Evolutionary conservation across 2,329 filamentous ascomycete genomes (phyloP).

Genomic region (Escovopsis weberi): DNA sequence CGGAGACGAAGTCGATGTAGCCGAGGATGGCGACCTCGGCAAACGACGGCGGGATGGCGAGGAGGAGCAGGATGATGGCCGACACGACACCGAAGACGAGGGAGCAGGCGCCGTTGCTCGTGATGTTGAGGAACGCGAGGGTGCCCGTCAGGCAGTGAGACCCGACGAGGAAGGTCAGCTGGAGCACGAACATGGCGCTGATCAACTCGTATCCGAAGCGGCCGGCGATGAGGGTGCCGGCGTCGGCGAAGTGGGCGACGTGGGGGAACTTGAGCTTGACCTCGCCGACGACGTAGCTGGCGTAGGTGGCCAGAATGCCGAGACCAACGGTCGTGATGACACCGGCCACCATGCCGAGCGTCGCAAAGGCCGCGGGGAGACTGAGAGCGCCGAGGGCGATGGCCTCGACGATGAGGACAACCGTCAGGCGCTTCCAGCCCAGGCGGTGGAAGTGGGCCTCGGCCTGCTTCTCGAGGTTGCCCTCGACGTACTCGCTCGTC

Average conservation of each 20-base stretch:
- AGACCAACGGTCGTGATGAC: constrained; percentile 27
- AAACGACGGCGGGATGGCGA: constrained; percentile 34
- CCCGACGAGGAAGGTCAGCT: constrained; percentile 54
- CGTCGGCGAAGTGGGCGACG: constrained; percentile 53
- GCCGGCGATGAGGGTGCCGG: constrained; percentile 47
- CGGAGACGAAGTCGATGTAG: constrained; percentile 45
- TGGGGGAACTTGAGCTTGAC: constrained; percentile 37
- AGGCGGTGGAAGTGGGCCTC: constrained; percentile 35
- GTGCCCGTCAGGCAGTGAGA: constrained; percentile 59
- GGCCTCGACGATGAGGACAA: constrained; percentile 42
- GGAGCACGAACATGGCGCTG: constrained; percentile 44
- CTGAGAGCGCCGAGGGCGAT: constrained; percentile 39
- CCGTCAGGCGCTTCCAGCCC: constrained; percentile 41
- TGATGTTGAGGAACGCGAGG: constrained; percentile 53
- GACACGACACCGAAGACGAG: constrained; percentile 31
- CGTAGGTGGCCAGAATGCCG: constrained; percentile 33
- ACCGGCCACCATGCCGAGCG: constrained; percentile 38
- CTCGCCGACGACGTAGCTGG: constrained; percentile 30
- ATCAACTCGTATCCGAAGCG: constrained; percentile 46
- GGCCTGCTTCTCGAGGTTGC: constrained; percentile 30
- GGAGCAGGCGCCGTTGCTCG: constrained; percentile 35
- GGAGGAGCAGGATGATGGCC: constrained; percentile 28
- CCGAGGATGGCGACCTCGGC: constrained; percentile 34
- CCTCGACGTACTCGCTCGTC: constrained; percentile 23
- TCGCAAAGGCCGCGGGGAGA: constrained; percentile 36